Evolutionary conservation across 768 basidiomycete genomes (phyloP), one percentile per base, ranked within the genome.

Genomic region (Fibroporia radiculosa): DNA sequence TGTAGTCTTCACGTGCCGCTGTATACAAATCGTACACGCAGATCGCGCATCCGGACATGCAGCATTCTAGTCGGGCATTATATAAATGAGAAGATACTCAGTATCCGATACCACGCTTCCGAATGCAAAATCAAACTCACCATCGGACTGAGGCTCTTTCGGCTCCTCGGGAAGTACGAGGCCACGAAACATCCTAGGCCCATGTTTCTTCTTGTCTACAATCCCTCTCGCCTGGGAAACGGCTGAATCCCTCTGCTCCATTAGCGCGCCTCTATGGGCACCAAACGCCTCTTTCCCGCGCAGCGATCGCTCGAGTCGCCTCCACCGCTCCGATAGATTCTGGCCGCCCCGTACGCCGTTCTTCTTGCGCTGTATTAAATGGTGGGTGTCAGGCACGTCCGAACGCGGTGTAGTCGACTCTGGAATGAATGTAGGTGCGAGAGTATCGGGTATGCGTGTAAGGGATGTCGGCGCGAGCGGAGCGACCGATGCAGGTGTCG

Each of bases 21-120:
- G 86, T 80, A 63, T 92, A 90, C 20, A 92, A 61, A 54, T 91
- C 89, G 63, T 93, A 88, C 6, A 93, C 84, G 61, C 92, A 93
- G n/a, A 93, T 64, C 0, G 90, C 86, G 57, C 92, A 95, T 24
- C 88, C 88, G 2, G 89, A 91, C 91, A 93, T 93, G 68, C 91
- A 95, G 62, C 91, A 93, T 63, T 92, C 91, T 92, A 52, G 8
- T 4, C 25, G 24, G 34, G 19, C n/a, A 27, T 14, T 19, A 41
- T 31, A 23, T 3, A 29, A 16, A 37, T 44, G 33, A 44, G 2
- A 37, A 35, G n/a, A n/a, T n/a, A n/a, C n/a, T n/a, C n/a, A n/a
- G n/a, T n/a, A n/a, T n/a, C n/a, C n/a, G n/a, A n/a, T n/a, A n/a
- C n/a, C n/a, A n/a, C n/a, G n/a, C n/a, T n/a, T n/a, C n/a, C n/a